Percentiles rank a stretch among this genome's conserved stretches.
phyloP scores from a whole-genome alignment of 2,329 filamentous ascomycete genomes.

The Dothistroma pini region DNA sequence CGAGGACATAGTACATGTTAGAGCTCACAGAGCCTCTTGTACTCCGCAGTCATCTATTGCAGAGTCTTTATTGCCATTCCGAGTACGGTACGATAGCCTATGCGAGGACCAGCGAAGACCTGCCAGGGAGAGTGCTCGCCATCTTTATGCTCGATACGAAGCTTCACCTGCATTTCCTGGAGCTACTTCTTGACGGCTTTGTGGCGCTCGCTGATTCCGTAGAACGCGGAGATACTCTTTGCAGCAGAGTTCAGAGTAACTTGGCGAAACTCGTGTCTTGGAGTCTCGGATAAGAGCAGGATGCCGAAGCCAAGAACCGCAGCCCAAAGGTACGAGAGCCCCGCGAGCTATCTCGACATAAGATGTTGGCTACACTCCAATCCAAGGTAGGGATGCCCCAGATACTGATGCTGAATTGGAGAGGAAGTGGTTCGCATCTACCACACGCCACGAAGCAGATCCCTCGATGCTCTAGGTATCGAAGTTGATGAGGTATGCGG shows the following conservation, averaged over 20 bases:
- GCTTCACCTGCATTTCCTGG: conserved; percentile 42
- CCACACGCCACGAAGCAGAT: conserved; percentile 42
- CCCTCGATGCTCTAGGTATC: conserved; percentile 50
- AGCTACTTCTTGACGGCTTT: conserved; percentile 40
- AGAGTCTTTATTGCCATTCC: conserved; percentile 50
- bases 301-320: conserved; percentile 45
- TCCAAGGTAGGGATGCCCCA: no score
- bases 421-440: no score
- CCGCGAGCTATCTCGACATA: conserved; percentile 29
- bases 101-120: conserved; percentile 45
- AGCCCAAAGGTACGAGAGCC: conserved; percentile 45
- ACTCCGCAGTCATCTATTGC: conserved; percentile 66
- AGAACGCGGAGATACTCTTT: conserved; percentile 41
- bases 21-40: no score
- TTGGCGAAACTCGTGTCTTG: conserved; percentile 44
- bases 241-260: conserved; percentile 40
- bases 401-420: conserved; percentile 19
- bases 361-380: no score
- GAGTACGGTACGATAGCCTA: conserved; percentile 46
- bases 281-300: conserved; percentile 46
- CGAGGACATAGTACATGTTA: no score
- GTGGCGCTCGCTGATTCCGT: conserved; percentile 47
- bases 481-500: conserved; percentile 53
- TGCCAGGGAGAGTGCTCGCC: conserved; percentile 51
- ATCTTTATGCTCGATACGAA: conserved; percentile 40